phyloP scores from a whole-genome alignment of 208 protist species.

The Leishmania major region DNA sequence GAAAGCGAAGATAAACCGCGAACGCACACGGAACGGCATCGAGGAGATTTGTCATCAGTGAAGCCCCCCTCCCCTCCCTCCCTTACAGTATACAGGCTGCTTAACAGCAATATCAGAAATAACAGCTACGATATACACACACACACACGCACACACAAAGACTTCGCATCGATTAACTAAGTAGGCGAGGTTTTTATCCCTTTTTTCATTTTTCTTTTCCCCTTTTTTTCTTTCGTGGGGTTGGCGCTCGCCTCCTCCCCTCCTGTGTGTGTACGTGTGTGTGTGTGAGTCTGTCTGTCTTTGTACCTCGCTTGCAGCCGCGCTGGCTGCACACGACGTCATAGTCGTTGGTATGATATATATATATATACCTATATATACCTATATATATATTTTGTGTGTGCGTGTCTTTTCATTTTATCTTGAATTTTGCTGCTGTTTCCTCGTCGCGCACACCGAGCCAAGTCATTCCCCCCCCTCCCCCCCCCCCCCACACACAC shows the following conservation, averaged over 20 bases:
- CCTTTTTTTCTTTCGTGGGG: background rate
- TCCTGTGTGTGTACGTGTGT: background rate
- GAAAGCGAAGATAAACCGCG: too few species aligned
- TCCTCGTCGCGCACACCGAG: background rate
- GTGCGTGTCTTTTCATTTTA: too few species aligned
- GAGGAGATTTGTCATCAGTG: too few species aligned
- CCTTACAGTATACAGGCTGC: background rate
- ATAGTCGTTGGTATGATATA: background rate
- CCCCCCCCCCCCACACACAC: background rate
- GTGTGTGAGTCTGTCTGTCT: background rate
- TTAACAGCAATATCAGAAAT: background rate
- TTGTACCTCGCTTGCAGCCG: background rate
- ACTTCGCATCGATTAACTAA: background rate
- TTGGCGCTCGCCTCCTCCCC: background rate
- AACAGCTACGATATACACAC: background rate
- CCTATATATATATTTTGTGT: too few species aligned
- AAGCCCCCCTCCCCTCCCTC: background rate
- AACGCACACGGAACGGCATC: too few species aligned
- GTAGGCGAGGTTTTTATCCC: background rate
- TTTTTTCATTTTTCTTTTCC: background rate
- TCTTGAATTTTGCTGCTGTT: too few species aligned
- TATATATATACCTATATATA: too few species aligned
- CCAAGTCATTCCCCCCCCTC: background rate
- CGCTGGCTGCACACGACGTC: background rate
- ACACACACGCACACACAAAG: background rate